phyloP scores from a whole-genome alignment of 352 stramenopile genomes.

The Pythium aristosporum region DNA sequence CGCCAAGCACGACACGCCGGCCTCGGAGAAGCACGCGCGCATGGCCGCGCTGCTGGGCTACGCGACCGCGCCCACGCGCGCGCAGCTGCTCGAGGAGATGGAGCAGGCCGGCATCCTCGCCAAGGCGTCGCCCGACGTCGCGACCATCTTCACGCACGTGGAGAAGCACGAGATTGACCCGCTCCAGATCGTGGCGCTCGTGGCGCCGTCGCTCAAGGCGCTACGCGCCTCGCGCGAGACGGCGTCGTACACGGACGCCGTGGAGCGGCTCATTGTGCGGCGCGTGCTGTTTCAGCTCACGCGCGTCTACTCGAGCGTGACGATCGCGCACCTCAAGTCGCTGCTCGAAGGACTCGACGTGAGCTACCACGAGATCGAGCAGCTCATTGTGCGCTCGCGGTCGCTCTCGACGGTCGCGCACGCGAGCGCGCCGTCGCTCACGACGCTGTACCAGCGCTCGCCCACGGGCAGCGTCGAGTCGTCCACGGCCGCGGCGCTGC shows the following conservation, averaged over 20 bases:
- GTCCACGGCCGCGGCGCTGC: constrained; percentile 49
- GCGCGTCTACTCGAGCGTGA: constrained; percentile 86
- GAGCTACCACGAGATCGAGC: constrained; percentile 82
- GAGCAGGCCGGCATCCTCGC: constrained; percentile 61
- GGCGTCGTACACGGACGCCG: constrained; percentile 48
- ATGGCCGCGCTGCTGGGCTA: constrained; percentile 95
- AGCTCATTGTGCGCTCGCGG: constrained; percentile 82
- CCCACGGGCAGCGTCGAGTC: constrained; percentile 41
- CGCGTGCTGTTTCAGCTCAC: constrained; percentile 85
- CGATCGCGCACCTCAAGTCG: constrained; percentile 74
- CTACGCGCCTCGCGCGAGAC: constrained; percentile 28
- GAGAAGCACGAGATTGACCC: constrained; percentile 74
- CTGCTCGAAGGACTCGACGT: constrained; percentile 85
- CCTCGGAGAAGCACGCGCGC: constrained; percentile 89
- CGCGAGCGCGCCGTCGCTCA: constrained; percentile 59
- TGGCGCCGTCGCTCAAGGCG: constrained; percentile 60
- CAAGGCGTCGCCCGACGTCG: constrained; percentile 56
- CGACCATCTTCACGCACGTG: constrained; percentile 63
- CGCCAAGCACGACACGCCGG: constrained; percentile 47
- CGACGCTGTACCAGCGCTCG: constrained; percentile 57
- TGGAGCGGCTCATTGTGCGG: constrained; percentile 72
- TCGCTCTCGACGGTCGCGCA: constrained; percentile 62
- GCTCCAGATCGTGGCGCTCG: constrained; percentile 68
- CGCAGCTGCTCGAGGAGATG: constrained; percentile 92
- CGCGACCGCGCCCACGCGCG: constrained; percentile 81